These are phyloP conservation scores for Saccharomycopsis selenospora DNA, from an alignment of 805 yeast genomes.

Conservation along the genomic window DNA sequence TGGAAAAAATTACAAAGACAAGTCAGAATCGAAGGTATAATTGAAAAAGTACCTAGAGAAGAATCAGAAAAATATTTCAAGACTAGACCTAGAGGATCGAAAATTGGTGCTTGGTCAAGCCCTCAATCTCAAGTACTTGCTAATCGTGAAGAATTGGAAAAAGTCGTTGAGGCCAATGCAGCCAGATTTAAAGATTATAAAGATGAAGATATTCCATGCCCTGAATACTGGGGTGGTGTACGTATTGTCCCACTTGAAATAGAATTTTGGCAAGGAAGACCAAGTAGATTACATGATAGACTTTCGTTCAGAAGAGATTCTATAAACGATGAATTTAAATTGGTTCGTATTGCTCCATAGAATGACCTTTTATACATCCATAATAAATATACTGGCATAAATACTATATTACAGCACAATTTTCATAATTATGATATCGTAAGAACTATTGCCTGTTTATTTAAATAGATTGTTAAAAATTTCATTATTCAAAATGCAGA, in stretches of 20 bases:
- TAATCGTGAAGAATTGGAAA: slow-evolving; percentile 58
- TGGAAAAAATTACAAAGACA: slow-evolving; percentile 91
- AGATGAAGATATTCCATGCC: slow-evolving; percentile 73
- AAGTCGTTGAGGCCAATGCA: slow-evolving; percentile 38
- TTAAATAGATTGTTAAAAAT: too few relatives aligned
- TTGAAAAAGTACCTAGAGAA: slow-evolving; percentile 66
- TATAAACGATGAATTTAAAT: slow-evolving; percentile 49
- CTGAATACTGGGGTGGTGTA: slow-evolving; percentile 94
- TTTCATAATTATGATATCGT: too few relatives aligned
- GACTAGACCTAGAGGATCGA: slow-evolving; percentile 87
- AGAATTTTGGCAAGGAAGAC: slow-evolving; percentile 97
- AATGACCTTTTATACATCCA: too few relatives aligned
- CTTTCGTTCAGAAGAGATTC: slow-evolving; percentile 57
- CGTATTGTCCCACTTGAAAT: slow-evolving; percentile 81
- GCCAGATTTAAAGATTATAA: slow-evolving; percentile 47
- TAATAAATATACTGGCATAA: too few relatives aligned
- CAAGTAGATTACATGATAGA: slow-evolving; percentile 85
- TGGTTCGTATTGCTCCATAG: slow-evolving; percentile 68
- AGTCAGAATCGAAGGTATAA: slow-evolving; percentile 83
- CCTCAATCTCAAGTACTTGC: slow-evolving; percentile 67
- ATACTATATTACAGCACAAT: too few relatives aligned
- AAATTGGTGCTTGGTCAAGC: slow-evolving; percentile 95
- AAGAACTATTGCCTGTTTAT: too few relatives aligned
- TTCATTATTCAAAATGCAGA: too few relatives aligned
- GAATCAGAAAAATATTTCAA: slow-evolving; percentile 71